These are phyloP conservation scores for Tulasnella sp. DNA, from an alignment of 768 basidiomycete genomes.

Conservation along the genomic window DNA sequence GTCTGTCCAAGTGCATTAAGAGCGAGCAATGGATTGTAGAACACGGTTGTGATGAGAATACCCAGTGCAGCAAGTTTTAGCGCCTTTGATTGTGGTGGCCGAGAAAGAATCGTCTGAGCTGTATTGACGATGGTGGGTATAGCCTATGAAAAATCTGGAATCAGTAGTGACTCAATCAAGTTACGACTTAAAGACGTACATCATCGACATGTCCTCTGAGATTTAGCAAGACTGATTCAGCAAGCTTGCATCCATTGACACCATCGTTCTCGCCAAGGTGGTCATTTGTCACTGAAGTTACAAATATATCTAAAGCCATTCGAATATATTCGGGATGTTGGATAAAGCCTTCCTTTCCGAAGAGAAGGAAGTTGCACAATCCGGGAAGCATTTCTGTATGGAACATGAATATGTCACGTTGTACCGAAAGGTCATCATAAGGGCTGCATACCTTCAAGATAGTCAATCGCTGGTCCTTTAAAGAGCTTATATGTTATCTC, in stretches of 20 bases:
- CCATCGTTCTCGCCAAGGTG: conserved; percentile 74
- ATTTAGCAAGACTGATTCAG: conserved; percentile 69
- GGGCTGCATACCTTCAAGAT: conserved; percentile 54
- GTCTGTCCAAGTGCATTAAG: conserved; percentile 59
- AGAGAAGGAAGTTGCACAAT: conserved; percentile 80
- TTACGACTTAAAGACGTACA: conserved; percentile 31
- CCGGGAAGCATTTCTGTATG: conserved; percentile 67
- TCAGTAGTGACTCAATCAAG: neutral
- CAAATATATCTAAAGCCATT: conserved; percentile 75
- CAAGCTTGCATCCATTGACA: conserved; percentile 73
- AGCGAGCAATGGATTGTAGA: conserved; percentile 71
- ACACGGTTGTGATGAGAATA: conserved; percentile 66
- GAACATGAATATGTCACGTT: neutral
- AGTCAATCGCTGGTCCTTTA: conserved; percentile 73
- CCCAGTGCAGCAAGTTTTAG: conserved; percentile 69
- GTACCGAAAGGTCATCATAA: neutral
- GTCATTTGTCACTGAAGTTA: conserved; percentile 50
- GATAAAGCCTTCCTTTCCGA: conserved; percentile 64
- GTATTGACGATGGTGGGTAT: conserved; percentile 53
- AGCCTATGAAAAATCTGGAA: conserved; percentile 30
- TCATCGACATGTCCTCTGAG: conserved; percentile 67
- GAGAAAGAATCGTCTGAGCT: conserved; percentile 45
- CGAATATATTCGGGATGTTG: conserved; percentile 58
- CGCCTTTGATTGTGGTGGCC: conserved; percentile 40
- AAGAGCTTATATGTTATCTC: conserved; percentile 72